Evolutionary conservation across 768 basidiomycete species (phyloP), one percentile per base, ranked within the genome.

Genomic region (Podaxis pistillaris): DNA sequence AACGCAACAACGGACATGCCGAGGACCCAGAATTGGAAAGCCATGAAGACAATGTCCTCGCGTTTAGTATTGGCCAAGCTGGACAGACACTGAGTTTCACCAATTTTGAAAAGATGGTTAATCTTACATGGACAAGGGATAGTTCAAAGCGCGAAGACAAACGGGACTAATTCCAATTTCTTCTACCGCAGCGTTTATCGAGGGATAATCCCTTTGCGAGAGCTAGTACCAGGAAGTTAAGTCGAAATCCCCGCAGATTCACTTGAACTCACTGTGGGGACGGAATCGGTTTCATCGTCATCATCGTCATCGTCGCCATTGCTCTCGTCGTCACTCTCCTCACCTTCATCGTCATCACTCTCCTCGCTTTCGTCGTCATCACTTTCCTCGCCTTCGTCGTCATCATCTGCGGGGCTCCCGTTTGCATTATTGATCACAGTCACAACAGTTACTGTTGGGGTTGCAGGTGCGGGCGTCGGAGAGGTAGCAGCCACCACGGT

Each of bases 21-120:
- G 15, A 91, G 76, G 5, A 91, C 85, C 91, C 91, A 93, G 59
- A 90, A 75, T 66, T 93, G 89, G 76, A 92, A 93, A 5, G 81
- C 79, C 44, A 93, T 86, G 73, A 92, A 92, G 11, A 87, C 82
- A 63, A 90, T 74, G 71, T 93, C 91, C 69, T 92, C 90, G 28
- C 91, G 86, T 71, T 89, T 83, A 30, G 89, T 91, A 69, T 90
- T 83, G 57, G 78, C 77, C 57, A 93, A 79, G 24, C 90, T 92
- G 64, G 22, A 65, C 30, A 59, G 13, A 58, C 62, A 61, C 62
- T 54, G 30, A 46, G 40, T 13, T 8, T 46, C 33, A 36, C 19
- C 50, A 46, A 51, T 36, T 33, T 37, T 26, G 9, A 30, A 30
- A 19, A 50, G 17, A 7, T 13, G 36, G 19, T 15, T 33, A 36